Conservation (phyloP, 1,284 basidiomycete species). For the Meripilus lineatus region DNA sequence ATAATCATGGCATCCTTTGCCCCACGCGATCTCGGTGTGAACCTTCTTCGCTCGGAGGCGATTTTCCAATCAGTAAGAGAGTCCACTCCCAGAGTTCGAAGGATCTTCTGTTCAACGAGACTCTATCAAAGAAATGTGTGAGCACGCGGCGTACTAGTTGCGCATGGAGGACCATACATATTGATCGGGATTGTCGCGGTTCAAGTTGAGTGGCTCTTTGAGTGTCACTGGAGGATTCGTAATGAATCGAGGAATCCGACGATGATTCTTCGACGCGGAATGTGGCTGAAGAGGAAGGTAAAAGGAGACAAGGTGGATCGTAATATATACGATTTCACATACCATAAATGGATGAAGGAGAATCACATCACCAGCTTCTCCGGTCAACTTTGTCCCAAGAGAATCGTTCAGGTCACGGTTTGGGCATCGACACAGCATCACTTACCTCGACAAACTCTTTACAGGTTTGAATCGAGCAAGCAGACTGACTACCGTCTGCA, state of each 20-base stretch:
- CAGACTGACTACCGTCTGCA: conserved; percentile 22
- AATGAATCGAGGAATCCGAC: conserved; percentile 32
- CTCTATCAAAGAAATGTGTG: conserved; percentile 1
- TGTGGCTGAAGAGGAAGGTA: conserved; percentile 20
- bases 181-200: conserved; percentile 27
- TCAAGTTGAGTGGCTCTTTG: conserved; percentile 32
- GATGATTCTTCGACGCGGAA: conserved; percentile 32
- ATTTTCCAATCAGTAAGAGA: conserved; percentile 26
- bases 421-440: no score
- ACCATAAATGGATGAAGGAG: conserved; percentile 36
- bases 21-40: conserved; percentile 24
- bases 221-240: conserved; percentile 35
- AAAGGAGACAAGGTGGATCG: not conserved
- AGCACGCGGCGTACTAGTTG: not conserved
- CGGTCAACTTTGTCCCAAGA: conserved; percentile 29
- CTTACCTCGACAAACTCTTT: conserved; percentile 27
- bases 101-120: conserved; percentile 9
- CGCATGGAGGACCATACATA: conserved; percentile 15
- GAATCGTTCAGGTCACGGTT: no score
- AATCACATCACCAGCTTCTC: conserved; percentile 33
- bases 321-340: no score
- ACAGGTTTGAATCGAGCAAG: conserved; percentile 24
- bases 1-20: conserved; percentile 27
- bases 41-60: conserved; percentile 21
- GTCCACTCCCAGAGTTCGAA: conserved; percentile 4